These are phyloP conservation scores for Maudiozyma pseudohumilis DNA, from an alignment of 805 yeast genomes.

Conservation along the genomic window DNA sequence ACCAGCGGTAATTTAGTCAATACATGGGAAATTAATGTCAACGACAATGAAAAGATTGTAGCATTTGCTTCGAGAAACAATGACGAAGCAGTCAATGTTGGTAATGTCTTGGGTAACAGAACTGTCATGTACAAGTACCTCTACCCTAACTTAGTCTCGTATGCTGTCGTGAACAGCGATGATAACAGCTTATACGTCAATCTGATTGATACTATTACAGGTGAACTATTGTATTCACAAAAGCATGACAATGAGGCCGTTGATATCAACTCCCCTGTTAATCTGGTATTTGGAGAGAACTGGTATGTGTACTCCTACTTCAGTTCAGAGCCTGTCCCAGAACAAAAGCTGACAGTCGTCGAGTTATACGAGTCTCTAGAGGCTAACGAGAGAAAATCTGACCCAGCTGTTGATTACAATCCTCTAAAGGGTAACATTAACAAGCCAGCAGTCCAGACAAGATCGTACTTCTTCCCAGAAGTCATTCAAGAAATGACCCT, in stretches of 20 bases:
- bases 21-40: conserved; percentile 33
- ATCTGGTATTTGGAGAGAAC: conserved; percentile 65
- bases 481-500: conserved; percentile 42
- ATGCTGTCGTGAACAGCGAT: conserved; percentile 34
- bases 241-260: conserved; percentile 33
- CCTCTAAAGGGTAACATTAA: conserved; percentile 15
- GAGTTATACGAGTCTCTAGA: conserved; percentile 66
- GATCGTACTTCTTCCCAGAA: conserved; percentile 56
- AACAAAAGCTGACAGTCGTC: conserved; percentile 53
- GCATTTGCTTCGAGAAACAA: conserved; percentile 31
- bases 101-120: conserved; percentile 58
- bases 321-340: conserved; percentile 39
- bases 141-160: conserved; percentile 54
- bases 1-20: conserved; percentile 15
- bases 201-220: conserved; percentile 61
- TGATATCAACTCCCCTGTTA: conserved; percentile 35
- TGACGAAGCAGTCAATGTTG: conserved; percentile 47
- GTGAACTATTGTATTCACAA: conserved; percentile 43
- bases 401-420: conserved; percentile 7
- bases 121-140: conserved; percentile 76
- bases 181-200: conserved; percentile 34
- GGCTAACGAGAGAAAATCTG: conserved; percentile 38
- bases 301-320: conserved; percentile 68
- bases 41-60: conserved; percentile 31
- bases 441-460: conserved; percentile 41